Conservation (phyloP, 2,329 filamentous ascomycete species). For the Alternaria atra region DNA sequence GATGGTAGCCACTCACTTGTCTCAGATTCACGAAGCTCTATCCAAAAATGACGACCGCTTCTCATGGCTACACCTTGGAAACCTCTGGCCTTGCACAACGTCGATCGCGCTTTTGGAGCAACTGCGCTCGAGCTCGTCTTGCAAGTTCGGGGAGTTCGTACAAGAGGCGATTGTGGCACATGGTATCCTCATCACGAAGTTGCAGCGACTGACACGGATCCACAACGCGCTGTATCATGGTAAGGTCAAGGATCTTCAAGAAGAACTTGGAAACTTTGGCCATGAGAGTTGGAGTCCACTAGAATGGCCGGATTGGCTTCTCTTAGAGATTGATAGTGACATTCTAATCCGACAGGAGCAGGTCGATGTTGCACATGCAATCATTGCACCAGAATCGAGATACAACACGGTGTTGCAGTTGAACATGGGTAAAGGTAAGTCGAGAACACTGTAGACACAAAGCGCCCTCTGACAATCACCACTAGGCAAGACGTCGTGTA, state of each 20-base stretch:
- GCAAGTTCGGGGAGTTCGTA: constrained; percentile 45
- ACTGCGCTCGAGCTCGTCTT: constrained; percentile 49
- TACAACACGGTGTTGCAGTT: constrained; percentile 43
- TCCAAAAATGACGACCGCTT: constrained; percentile 30
- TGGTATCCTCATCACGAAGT: constrained; percentile 53
- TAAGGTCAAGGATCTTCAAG: constrained; percentile 27
- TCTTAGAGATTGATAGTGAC: constrained; percentile 71
- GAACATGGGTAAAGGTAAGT: constrained; percentile 45
- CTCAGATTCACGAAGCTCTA: constrained; percentile 12
- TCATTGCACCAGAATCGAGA: constrained; percentile 53
- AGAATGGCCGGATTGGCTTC: constrained; percentile 66
- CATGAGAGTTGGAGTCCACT: constrained; percentile 65
- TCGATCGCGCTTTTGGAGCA: constrained; percentile 57
- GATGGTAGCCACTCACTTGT: constrained; percentile 22
- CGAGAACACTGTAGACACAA: too few relatives aligned
- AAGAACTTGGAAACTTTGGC: constrained; percentile 59
- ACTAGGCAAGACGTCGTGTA: constrained; percentile 19
- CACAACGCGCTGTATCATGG: constrained; percentile 31
- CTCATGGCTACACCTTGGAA: constrained; percentile 55
- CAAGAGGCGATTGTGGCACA: constrained; percentile 54
- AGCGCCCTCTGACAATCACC: too few relatives aligned
- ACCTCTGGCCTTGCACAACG: constrained; percentile 58
- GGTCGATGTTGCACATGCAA: constrained; percentile 64
- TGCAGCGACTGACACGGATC: constrained; percentile 58
- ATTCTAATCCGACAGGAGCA: constrained; percentile 70